Base-by-base conservation (phyloP, 2,329 filamentous ascomycete species). In the Cladobotryum protrusum region DNA sequence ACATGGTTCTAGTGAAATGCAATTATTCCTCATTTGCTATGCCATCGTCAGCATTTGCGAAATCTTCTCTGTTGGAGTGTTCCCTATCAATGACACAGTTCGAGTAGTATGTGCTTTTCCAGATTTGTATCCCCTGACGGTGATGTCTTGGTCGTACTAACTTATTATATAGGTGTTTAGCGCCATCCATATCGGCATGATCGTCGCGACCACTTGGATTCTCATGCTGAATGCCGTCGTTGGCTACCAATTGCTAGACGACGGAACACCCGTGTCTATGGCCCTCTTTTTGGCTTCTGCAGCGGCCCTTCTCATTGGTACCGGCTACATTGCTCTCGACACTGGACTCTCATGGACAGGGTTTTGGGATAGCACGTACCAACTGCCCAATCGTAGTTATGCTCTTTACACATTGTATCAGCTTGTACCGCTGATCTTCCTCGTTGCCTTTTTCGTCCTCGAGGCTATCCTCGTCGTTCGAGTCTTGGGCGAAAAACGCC, bases 321-420 rank as follows among this genome's bases (percentile, higher is more conserved):
- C 91, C 1, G 92, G 91, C 33, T 99, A 96, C 67, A 95, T 99
- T 63, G 87, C 90, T 12, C 84, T 99, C 54, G 93, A 99, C 66
- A 97, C 92, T 1, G 92, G 87, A 14, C 91, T 89, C 65, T 73
- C 76, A 57, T 97, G 88, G 83, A 96, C 92, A 1, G 79, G 79
- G 42, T 85, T 84, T 65, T 99, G 89, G 75, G 69, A 86, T 54
- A 70, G 72, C 32, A 86, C 82, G 53, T 71, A 75, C 19, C 60
- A 69, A 0, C 65, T 74, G 2, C 79, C 83, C 29, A 83, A 88
- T 67, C 82, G 84, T 55, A 83, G 87, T 56, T 89, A 95, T 61
- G 87, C 87, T 13, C 83, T 99, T 42, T 99, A 99, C 66, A 89
- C 96, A 12, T 77, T 97, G 8, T 99, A 97, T 65, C 89, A 95